Conservation (phyloP, 2,329 filamentous ascomycete genomes). For the Chaetomiaceae sp. region DNA sequence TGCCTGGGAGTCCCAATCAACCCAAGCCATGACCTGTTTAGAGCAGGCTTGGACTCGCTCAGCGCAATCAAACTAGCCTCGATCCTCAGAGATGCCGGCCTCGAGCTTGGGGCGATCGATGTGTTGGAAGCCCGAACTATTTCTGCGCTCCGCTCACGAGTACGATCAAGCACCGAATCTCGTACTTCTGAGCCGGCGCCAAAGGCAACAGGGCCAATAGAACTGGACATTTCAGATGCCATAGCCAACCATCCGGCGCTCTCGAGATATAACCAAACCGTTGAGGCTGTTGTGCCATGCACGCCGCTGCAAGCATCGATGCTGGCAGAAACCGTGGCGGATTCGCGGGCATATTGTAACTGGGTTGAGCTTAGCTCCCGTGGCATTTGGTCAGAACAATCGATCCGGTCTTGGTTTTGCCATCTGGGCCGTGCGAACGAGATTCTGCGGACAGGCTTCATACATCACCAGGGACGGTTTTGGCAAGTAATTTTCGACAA, state of each 20-base stretch:
- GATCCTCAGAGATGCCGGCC: constrained; percentile 53
- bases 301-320: constrained; percentile 74
- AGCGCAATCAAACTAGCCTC: constrained; percentile 54
- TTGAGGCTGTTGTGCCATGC: constrained; percentile 54
- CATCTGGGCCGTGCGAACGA: constrained; percentile 53
- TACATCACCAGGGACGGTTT: constrained; percentile 49
- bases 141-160: constrained; percentile 22
- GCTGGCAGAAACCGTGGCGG: constrained; percentile 66
- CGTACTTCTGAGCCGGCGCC: not conserved
- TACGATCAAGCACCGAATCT: constrained; percentile 5
- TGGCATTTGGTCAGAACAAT: constrained; percentile 29
- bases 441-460: constrained; percentile 71
- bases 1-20: constrained; percentile 29
- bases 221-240: not conserved
- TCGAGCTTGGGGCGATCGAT: constrained; percentile 53
- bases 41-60: constrained; percentile 40
- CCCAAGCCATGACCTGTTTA: constrained; percentile 31
- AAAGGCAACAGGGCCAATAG: not conserved
- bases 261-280: constrained; percentile 33
- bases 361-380: constrained; percentile 63
- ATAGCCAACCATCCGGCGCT: constrained; percentile 8
- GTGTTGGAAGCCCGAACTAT: constrained; percentile 55
- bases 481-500: constrained; percentile 61
- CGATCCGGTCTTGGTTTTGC: constrained; percentile 47
- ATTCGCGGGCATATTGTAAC: constrained; percentile 68